Percentiles rank a stretch among this genome's conserved stretches.
These are phyloP conservation scores for Septoria petroselini DNA, from an alignment of 2,329 filamentous ascomycete species.

Conservation along the genomic window DNA sequence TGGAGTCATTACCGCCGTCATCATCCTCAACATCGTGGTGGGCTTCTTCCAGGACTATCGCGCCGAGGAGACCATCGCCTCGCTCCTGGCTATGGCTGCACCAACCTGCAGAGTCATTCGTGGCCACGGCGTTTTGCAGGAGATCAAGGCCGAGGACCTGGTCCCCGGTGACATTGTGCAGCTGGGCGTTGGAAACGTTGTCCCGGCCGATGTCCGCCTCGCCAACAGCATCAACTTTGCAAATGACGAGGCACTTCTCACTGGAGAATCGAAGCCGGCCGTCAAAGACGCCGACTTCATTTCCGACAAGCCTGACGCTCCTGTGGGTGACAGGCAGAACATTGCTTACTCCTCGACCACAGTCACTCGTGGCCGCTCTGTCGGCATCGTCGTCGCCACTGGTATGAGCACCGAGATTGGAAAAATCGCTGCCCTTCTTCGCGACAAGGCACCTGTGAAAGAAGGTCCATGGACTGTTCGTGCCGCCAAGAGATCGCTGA, in stretches of 20 bases:
- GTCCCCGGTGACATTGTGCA: conserved; percentile 66
- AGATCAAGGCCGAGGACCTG: conserved; percentile 56
- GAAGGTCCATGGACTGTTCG: conserved; percentile 23
- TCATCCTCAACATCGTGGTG: conserved; percentile 57
- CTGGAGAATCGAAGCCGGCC: conserved; percentile 62
- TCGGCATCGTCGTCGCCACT: conserved; percentile 56
- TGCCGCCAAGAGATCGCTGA: conserved; percentile 46
- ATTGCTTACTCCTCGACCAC: conserved; percentile 63
- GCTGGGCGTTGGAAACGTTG: conserved; percentile 62
- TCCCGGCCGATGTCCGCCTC: conserved; percentile 63
- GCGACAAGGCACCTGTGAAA: conserved; percentile 33
- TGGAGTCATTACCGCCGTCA: conserved; percentile 57
- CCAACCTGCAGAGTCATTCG: conserved; percentile 57
- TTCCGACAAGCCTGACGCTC: conserved; percentile 42
- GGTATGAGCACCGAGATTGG: conserved; percentile 67
- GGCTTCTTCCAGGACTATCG: conserved; percentile 61
- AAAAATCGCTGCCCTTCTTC: conserved; percentile 54
- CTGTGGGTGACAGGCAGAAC: conserved; percentile 62
- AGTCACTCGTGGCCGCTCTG: conserved; percentile 61
- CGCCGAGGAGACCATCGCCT: conserved; percentile 59
- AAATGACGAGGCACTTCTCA: conserved; percentile 69
- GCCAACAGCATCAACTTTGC: conserved; percentile 70
- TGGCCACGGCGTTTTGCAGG: conserved; percentile 50
- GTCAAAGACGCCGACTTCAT: conserved; percentile 33
- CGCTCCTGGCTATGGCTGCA: conserved; percentile 54